Percentiles rank a stretch among this genome's conserved stretches.
Conservation (phyloP, 1,139 yeast species). For the Kodamaea anthophila region DNA sequence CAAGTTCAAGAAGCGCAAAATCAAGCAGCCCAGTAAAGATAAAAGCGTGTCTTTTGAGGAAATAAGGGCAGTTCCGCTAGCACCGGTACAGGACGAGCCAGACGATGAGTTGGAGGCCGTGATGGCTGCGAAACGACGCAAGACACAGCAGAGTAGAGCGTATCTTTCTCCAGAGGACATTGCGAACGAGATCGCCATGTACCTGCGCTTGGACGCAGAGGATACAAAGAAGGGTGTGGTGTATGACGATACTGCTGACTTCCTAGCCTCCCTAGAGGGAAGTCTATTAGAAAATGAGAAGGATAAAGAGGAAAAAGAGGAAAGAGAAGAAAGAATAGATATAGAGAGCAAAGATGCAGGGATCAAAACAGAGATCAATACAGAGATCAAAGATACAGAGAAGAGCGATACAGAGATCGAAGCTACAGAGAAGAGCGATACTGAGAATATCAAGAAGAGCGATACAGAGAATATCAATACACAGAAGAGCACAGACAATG, state of each 20-base stretch:
- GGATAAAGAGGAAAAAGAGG: constrained; percentile 4
- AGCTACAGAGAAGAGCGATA: background rate
- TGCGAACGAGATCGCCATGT: constrained; percentile 38
- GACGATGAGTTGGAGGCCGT: constrained; percentile 39
- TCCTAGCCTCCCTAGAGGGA: constrained; percentile 37
- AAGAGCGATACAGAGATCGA: constrained; percentile 3
- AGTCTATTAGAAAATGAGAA: constrained; percentile 7
- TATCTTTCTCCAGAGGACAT: constrained; percentile 39
- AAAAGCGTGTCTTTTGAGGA: constrained; percentile 17
- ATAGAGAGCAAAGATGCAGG: constrained; percentile 6
- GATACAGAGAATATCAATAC: background rate
- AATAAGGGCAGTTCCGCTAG: constrained; percentile 17
- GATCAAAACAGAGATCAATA: background rate
- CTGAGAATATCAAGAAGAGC: background rate
- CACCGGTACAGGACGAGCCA: constrained; percentile 22
- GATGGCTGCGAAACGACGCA: constrained; percentile 35
- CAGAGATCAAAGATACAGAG: background rate
- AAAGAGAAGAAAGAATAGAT: constrained; percentile 5
- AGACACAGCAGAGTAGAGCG: constrained; percentile 25
- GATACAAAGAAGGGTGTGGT: constrained; percentile 29
- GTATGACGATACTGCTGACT: constrained; percentile 55
- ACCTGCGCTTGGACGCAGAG: constrained; percentile 24
- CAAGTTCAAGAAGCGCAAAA: constrained; percentile 35
- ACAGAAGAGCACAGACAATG: too few species aligned
- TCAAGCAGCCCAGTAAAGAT: constrained; percentile 13